Percentiles rank a stretch among this genome's conserved stretches.
These are phyloP conservation scores for Eurotiales sp. DNA, from an alignment of 2,329 filamentous ascomycete species.

Conservation along the genomic window DNA sequence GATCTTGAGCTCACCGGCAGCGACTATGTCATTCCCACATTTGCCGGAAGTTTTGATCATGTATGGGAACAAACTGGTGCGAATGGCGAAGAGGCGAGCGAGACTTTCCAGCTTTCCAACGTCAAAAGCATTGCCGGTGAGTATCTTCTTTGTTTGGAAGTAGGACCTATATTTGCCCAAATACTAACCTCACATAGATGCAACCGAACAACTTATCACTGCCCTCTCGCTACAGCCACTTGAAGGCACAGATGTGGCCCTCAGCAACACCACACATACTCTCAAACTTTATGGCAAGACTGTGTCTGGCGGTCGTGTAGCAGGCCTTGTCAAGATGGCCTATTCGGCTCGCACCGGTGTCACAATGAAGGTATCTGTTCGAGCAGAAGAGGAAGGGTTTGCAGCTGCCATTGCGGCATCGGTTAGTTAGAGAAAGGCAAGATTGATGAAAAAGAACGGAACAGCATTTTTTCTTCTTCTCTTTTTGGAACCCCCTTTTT, in stretches of 20 bases:
- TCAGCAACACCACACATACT: constrained; percentile 86
- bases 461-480: background rate
- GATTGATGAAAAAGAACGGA: background rate
- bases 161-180: background rate
- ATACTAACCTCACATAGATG: constrained; percentile 55
- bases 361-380: constrained; percentile 89
- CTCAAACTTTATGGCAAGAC: constrained; percentile 97
- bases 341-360: constrained; percentile 89
- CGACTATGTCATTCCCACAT: constrained; percentile 90
- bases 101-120: constrained; percentile 82
- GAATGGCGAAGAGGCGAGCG: constrained; percentile 82
- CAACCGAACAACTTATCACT: constrained; percentile 84
- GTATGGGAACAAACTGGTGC: constrained; percentile 92
- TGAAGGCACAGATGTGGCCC: constrained; percentile 86
- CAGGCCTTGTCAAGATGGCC: constrained; percentile 85
- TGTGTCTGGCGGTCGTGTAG: constrained; percentile 82
- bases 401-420: constrained; percentile 79
- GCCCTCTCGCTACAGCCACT: constrained; percentile 86
- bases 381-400: constrained; percentile 89
- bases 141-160: constrained; percentile 32
- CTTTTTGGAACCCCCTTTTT: background rate
- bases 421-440: constrained; percentile 62
- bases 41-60: constrained; percentile 91
- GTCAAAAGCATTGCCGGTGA: constrained; percentile 90
- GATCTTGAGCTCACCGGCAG: constrained; percentile 87